phyloP scores from a whole-genome alignment of 176 grass and related monocot genomes.

The Thinopyrum elongatum region DNA sequence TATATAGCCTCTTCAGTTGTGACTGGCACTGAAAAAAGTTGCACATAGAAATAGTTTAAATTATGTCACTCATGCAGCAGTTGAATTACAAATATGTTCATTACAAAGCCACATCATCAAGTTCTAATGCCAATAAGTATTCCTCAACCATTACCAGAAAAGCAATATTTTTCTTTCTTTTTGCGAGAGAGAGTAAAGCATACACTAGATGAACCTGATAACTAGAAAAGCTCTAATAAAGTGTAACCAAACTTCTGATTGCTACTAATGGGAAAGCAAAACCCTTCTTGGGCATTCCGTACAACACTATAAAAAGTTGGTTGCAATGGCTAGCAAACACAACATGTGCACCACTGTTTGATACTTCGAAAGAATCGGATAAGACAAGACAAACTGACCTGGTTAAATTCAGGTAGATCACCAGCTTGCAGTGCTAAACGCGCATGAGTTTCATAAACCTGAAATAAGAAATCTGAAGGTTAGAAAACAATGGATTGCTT shows the following conservation, averaged over 20 bases:
- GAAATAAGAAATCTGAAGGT: constrained; percentile 43
- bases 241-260: constrained; percentile 3
- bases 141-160: constrained; percentile 18
- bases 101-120: neutral
- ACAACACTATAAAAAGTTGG: neutral
- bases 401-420: constrained; percentile 90
- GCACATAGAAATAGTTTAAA: constrained; percentile 20
- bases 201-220: neutral
- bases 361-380: constrained; percentile 12
- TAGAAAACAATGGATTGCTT: constrained; percentile 14
- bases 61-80: neutral
- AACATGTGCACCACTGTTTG: constrained; percentile 11
- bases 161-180: neutral
- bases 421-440: constrained; percentile 84
- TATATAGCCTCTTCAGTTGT: constrained; percentile 88
- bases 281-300: neutral
- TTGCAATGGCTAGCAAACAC: neutral
- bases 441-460: constrained; percentile 99
- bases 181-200: neutral
- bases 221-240: neutral
- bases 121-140: constrained; percentile 11
- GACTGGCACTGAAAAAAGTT: constrained; percentile 78
- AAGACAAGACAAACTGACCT: constrained; percentile 50
- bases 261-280: neutral
- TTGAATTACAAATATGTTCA: constrained; percentile 10